These are phyloP conservation scores for Aegilops longissima DNA, from an alignment of 176 grass and related monocot genomes.

Conservation along the genomic window DNA sequence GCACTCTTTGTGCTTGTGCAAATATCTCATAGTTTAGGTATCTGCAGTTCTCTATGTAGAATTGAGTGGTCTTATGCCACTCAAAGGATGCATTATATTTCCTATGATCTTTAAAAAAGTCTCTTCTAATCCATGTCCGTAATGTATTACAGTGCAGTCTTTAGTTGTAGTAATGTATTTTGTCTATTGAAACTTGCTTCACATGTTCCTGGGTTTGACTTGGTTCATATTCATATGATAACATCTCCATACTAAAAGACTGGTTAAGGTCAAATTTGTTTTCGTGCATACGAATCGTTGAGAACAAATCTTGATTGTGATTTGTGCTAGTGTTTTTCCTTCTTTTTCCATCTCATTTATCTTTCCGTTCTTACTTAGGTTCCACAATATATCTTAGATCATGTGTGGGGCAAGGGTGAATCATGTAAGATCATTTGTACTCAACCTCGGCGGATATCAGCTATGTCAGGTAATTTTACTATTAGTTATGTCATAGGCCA, in stretches of 20 bases:
- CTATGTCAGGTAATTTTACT: constrained; percentile 74
- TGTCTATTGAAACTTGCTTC: neutral
- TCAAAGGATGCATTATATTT: neutral
- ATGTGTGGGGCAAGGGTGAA: constrained; percentile 87
- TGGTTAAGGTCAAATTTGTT: constrained; percentile 28
- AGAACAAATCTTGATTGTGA: constrained; percentile 12
- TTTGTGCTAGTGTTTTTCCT: constrained; percentile 1
- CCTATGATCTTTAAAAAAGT: neutral
- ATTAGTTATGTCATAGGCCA: constrained; percentile 1
- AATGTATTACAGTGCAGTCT: neutral
- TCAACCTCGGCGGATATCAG: constrained; percentile 94
- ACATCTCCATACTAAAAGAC: neutral
- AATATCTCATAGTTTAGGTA: neutral
- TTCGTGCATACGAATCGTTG: neutral
- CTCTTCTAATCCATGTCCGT: neutral
- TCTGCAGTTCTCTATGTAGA: constrained; percentile 1
- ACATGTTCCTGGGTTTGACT: neutral
- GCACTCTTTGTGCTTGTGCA: neutral
- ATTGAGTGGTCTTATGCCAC: neutral
- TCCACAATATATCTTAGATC: constrained; percentile 96
- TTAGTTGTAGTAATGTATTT: constrained; percentile 7
- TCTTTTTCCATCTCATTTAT: constrained; percentile 12
- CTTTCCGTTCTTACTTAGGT: constrained; percentile 55
- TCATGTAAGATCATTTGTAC: constrained; percentile 94
- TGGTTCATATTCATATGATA: constrained; percentile 3